Base-by-base conservation (phyloP, 805 yeast species). In the Komagataella pseudopastoris region DNA sequence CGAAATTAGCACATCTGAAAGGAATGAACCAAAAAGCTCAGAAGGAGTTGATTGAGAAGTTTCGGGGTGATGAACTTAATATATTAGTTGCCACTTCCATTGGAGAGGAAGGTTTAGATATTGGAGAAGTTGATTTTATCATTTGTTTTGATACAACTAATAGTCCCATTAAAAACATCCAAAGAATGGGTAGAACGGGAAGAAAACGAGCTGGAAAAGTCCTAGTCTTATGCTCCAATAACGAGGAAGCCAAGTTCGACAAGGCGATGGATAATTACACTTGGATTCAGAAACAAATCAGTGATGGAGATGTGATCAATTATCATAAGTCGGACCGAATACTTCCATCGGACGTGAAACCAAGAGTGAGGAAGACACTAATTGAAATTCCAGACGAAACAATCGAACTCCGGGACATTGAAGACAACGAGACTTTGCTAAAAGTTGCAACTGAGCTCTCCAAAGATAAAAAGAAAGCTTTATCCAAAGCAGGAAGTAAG, bases 21-120 rank as follows among this genome's bases (percentile, higher is more conserved):
- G 98, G 98, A 6, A 91, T 93, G 98, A 81, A 79, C 44, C 99
- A 93, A 60, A 86, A 85, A 59, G 74, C 78, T 47, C 99, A 93
- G 60, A 88, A 88, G 57, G 83, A 82, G 52, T 75, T 88, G 8
- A 83, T 93, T 24, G 75, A 75, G 30, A 72, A 81, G 52, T 93
- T 93, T 67, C 86, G 83, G 59, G 60, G 65, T 0, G 96, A 96
- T 6, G 71, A 66, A 1, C 78, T 78, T 59, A 95, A 93, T 61
- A 80, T 88, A 6, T 68, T 93, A 18, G 96, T 93, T 5, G 96
- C 98, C 4, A 93, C 99, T 0, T 89, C 96, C 0, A 91, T 93
- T 61, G 99, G 98, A 48, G 99, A 93, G 64, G 99, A 93, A 71
- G 99, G 99, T 47, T 74, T 93, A 56, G 99, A 93, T 71, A 95